Percentiles rank a stretch among this genome's conserved stretches.
Evolutionary conservation across 148 eudicot species (phyloP).

Genomic region (Chenopodium berlandieri): DNA sequence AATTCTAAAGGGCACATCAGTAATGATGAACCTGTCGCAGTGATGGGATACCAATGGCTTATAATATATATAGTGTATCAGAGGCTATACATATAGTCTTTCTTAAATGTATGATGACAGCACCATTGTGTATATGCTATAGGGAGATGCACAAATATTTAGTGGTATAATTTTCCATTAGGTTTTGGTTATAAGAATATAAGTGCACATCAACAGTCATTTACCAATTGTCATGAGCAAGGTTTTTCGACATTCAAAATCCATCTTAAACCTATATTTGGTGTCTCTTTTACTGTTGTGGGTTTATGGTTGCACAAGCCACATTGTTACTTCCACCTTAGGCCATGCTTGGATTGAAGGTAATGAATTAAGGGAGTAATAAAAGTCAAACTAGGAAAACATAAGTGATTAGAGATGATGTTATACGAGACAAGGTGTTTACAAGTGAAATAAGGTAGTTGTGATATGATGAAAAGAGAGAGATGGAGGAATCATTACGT

Average conservation of each 20-base stretch:
- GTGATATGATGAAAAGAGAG: too few species aligned
- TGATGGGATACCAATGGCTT: too few species aligned
- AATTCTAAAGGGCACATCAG: neutral
- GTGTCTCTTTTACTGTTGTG: neutral
- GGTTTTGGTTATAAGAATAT: neutral
- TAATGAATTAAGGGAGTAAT: too few species aligned
- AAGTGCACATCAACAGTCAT: neutral
- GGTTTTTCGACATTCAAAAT: neutral
- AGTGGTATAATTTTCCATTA: neutral
- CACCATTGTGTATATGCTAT: neutral
- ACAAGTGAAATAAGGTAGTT: too few species aligned
- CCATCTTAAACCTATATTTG: neutral
- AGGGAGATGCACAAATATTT: neutral
- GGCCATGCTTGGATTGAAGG: too few species aligned
- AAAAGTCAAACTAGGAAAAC: too few species aligned
- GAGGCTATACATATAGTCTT: too few species aligned
- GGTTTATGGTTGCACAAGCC: neutral
- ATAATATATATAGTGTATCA: too few species aligned
- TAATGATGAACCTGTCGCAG: too few species aligned
- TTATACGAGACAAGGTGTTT: too few species aligned
- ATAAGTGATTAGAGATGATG: too few species aligned
- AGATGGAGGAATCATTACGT: too few species aligned
- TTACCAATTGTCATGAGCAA: neutral
- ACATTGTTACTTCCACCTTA: neutral
- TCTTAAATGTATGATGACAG: neutral